Conservation (phyloP, 2,329 filamentous ascomycete species). For the Drechslera avenae region DNA sequence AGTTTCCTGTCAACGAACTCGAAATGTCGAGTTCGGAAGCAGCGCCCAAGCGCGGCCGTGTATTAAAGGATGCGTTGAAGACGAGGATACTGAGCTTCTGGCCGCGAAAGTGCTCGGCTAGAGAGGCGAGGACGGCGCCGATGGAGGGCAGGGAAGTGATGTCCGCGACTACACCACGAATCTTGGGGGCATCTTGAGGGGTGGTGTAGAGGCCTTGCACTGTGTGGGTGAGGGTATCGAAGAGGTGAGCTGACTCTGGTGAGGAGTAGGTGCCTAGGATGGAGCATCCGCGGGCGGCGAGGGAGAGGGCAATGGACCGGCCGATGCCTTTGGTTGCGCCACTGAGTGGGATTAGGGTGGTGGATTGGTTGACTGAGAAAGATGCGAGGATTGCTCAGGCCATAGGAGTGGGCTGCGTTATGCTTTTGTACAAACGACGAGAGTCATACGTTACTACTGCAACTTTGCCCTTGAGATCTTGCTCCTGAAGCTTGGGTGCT, state of each 20-base stretch:
- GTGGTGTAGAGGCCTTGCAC: constrained; percentile 21
- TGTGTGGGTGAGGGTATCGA: constrained; percentile 31
- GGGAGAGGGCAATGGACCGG: constrained; percentile 36
- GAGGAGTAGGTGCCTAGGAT: constrained; percentile 40
- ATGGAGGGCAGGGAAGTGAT: constrained; percentile 25
- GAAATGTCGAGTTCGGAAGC: constrained; percentile 19
- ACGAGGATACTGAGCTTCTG: constrained; percentile 33
- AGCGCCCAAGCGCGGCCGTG: constrained; percentile 12
- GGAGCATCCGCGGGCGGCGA: constrained; percentile 36
- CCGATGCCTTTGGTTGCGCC: constrained; percentile 40
- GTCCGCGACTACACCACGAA: constrained; percentile 30
- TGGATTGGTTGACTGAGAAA: not conserved
- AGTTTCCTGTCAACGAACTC: constrained; percentile 13
- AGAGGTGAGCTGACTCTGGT: constrained; percentile 26
- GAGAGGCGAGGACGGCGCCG: constrained; percentile 10
- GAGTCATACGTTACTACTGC: constrained; percentile 39
- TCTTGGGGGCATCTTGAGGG: constrained; percentile 10
- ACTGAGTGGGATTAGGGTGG: constrained; percentile 8
- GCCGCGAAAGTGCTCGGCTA: constrained; percentile 20
- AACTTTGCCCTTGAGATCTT: constrained; percentile 38
- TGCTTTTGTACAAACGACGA: not conserved
- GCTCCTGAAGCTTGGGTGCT: constrained; percentile 29
- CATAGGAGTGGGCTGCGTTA: not conserved
- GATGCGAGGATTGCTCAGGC: not conserved
- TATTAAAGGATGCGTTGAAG: constrained; percentile 23